These are phyloP conservation scores for Phytophthora pseudosyringae DNA, from an alignment of 352 stramenopile species.

Conservation along the genomic window DNA sequence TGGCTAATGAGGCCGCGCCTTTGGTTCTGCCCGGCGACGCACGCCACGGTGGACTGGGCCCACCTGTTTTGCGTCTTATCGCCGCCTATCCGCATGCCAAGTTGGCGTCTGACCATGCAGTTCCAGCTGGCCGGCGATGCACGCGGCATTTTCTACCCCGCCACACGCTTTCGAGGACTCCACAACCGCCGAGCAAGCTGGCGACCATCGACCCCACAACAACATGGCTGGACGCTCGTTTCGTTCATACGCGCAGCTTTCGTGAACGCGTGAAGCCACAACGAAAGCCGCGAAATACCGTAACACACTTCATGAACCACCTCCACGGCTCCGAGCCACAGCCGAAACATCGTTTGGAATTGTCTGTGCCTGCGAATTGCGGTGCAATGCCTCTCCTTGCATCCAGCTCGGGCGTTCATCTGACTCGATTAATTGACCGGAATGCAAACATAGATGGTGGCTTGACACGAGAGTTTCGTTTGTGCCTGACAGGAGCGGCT, in stretches of 20 bases:
- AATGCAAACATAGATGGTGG: constrained; percentile 6
- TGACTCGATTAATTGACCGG: constrained; percentile 14
- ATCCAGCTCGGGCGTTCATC: constrained; percentile 12
- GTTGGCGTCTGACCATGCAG: constrained; percentile 23
- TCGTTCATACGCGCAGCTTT: not conserved
- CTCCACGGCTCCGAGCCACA: not conserved
- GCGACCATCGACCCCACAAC: constrained; percentile 7
- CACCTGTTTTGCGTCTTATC: constrained; percentile 39
- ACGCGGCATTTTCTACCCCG: constrained; percentile 5
- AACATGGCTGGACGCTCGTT: constrained; percentile 1
- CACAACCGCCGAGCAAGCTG: constrained; percentile 24
- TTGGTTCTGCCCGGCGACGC: constrained; percentile 13
- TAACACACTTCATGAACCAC: not conserved
- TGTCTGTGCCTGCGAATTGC: not conserved
- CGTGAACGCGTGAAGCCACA: constrained; percentile 8
- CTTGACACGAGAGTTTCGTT: constrained; percentile 29
- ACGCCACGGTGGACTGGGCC: constrained; percentile 21
- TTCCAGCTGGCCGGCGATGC: constrained; percentile 23
- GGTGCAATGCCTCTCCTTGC: not conserved
- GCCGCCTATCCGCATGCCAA: constrained; percentile 32
- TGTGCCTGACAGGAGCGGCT: no score
- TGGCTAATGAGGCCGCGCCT: constrained; percentile 22
- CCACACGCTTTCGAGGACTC: constrained; percentile 34
- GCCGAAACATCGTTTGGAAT: not conserved
- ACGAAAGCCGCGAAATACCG: constrained; percentile 4